Percentiles rank a stretch among this genome's conserved stretches.
These are phyloP conservation scores for Magnolia sinica DNA, from an alignment of 164 flowering plant genomes.

Conservation along the genomic window DNA sequence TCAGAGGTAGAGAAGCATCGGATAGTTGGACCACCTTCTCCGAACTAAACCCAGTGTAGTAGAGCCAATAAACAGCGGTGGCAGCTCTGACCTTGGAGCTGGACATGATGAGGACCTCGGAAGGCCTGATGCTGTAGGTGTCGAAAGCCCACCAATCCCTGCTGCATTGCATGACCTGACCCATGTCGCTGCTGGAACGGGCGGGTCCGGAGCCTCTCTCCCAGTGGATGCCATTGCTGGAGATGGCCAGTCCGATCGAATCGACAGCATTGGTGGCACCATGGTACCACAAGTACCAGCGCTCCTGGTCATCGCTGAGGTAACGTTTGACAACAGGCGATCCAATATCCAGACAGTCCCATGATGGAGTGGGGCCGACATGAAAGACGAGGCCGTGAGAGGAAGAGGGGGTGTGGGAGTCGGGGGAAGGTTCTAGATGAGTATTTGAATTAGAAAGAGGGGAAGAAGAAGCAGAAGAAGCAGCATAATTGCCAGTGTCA, in stretches of 20 bases:
- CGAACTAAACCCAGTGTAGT: conserved; percentile 63
- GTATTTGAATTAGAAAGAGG: no score
- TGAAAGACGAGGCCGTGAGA: conserved; percentile 66
- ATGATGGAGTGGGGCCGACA: conserved; percentile 44
- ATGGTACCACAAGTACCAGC: conserved; percentile 95
- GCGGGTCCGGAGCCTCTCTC: conserved; percentile 44
- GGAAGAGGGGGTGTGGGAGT: conserved; percentile 14
- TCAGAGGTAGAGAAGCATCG: no score
- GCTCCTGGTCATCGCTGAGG: conserved; percentile 77
- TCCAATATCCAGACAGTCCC: conserved; percentile 70
- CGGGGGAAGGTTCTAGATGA: conserved; percentile 12
- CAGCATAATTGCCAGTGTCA: conserved; percentile 11
- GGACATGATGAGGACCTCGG: conserved; percentile 76
- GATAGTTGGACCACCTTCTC: conserved; percentile 20
- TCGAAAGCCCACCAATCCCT: conserved; percentile 93
- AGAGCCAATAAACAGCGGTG: conserved; percentile 84
- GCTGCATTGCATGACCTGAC: conserved; percentile 58
- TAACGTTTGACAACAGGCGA: conserved; percentile 81
- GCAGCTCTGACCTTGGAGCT: conserved; percentile 50
- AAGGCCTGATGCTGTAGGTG: conserved; percentile 57
- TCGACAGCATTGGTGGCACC: conserved; percentile 36
- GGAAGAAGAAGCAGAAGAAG: no score
- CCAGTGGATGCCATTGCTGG: conserved; percentile 87
- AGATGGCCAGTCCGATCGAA: conserved; percentile 73
- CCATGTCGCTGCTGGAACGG: conserved; percentile 36